Base-by-base conservation (phyloP, 805 yeast species). In the Candida succiphila region DNA sequence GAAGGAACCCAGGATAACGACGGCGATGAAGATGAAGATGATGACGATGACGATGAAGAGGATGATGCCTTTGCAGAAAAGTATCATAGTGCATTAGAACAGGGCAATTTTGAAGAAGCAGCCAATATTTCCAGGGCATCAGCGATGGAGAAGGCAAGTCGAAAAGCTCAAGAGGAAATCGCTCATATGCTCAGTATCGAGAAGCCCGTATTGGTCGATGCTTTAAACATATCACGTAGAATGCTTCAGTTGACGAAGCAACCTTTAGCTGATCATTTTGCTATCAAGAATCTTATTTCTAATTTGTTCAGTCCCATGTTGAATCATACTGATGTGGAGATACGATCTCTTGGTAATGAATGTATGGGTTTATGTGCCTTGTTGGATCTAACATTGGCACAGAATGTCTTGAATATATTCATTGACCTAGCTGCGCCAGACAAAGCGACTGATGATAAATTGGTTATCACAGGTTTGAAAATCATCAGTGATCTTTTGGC, bases 351-450 rank as follows among this genome's bases (percentile, higher is more conserved):
- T 5, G 95, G 94, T 3, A 62, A 83, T 18, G 68, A 66, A 36
- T 81, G 94, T 41, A 65, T 89, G 18, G 95, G 95, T 0, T 63
- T 89, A 18, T 81, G 86, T 42, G 75, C 94, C 40, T 57, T 88
- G 7, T 53, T 86, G 24, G 94, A 86, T 49, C 57, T 65, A 25
- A 66, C 68, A 14, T 58, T 79, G 27, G 92, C 95, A 0, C 61
- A 69, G 7, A 72, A 76, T 22, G 78, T 81, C 35, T 48, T 55
- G 42, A 72, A 71, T 37, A 61, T 80, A 25, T 72, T 83, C 39
- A 85, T 84, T 21, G 69, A 79, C 47, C 78, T 83, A 49, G 75
- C 74, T 26, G 69, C 85, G 0, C 52, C 49, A 34, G 84, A 80
- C 26, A 74, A 77, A 36, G 81, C 76, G 23, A 84, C 80, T 26